phyloP scores from a whole-genome alignment of 176 grass and related monocot species.

The Musa acuminata region DNA sequence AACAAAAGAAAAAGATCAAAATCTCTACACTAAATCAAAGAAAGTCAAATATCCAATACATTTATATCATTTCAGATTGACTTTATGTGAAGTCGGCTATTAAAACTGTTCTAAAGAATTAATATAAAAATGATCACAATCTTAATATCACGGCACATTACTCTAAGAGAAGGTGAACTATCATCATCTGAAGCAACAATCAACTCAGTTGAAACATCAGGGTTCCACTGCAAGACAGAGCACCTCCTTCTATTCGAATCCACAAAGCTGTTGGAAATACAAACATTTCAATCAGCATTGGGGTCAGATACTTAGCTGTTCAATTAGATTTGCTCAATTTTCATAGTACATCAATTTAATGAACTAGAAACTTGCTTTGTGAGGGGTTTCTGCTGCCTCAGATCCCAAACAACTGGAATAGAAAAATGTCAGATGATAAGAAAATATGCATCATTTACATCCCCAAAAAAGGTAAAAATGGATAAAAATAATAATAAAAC shows the following conservation, averaged over 20 bases:
- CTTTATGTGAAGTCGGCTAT: not conserved
- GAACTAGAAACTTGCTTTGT: slow-evolving; percentile 49
- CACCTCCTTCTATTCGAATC: slow-evolving; percentile 80
- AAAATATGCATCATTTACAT: slow-evolving; percentile 20
- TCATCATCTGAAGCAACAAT: slow-evolving; percentile 98
- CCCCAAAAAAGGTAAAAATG: not conserved
- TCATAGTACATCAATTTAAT: not conserved
- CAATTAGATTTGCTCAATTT: no score
- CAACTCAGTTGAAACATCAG: slow-evolving; percentile 81
- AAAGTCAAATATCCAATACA: not conserved
- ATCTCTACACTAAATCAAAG: not conserved
- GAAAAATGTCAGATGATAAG: slow-evolving; percentile 10
- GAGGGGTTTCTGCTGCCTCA: slow-evolving; percentile 70
- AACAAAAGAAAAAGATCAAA: not conserved
- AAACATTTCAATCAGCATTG: slow-evolving; percentile 1
- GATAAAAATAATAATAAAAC: slow-evolving; percentile 4
- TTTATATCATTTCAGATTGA: not conserved
- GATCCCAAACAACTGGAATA: slow-evolving; percentile 92
- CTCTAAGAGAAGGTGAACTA: slow-evolving; percentile 75
- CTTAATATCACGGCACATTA: slow-evolving; percentile 29
- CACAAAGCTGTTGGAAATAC: slow-evolving; percentile 56
- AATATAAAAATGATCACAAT: not conserved
- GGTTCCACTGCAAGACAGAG: slow-evolving; percentile 98
- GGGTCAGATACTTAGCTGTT: no score
- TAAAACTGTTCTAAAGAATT: not conserved